Evolutionary conservation across 371 early-diverging fungal species (phyloP), one percentile per base, ranked within the genome.

Genomic region (Syncephalastrum contaminatum): DNA sequence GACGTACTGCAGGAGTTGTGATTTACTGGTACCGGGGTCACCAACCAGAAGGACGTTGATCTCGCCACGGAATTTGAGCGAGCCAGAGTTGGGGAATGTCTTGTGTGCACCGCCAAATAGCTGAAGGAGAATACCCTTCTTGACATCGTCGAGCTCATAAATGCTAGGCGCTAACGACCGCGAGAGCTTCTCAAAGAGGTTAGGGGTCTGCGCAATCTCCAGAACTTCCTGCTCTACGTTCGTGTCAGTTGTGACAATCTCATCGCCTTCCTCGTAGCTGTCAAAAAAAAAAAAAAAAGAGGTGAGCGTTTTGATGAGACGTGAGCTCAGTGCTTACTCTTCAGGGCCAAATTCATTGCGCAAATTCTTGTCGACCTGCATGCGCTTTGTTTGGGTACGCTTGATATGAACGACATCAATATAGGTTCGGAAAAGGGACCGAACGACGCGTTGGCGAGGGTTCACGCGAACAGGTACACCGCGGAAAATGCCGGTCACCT

Each of bases 11-110:
- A 99, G 77, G 48, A 99, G 69, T 77, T 99, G 99, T 20, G 97
- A 96, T 81, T 99, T 99, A 65, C 93, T 88, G 46, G 99, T 97
- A 75, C 99, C 99, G 14, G 99, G 99, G 73, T 99, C 99, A 64
- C 99, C 99, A 4, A 99, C 97, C 51, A 99, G 70, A 45, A 99
- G 80, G 18, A 99, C 87, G 68, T 99, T 97, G 64, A 99, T 97
- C 63, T 99, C 99, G 4, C 97, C 98, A 62, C 97, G 62, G 60
- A 85, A 81, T 14, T 77, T 74, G 10, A 96, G 86, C 27, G 88
- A 66, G 15, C 91, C 90, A 46, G 91, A 77, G 51, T 86, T 85
- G 56, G 77, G 76, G 60, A 86, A 83, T 21, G 69, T 61, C 69
- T 93, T 92, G 69, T 93, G 85, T 40, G 90, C 85, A n/a, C 99